Evolutionary conservation across 148 eudicot species (phyloP).

Genomic region (Persicaria tinctoria): DNA sequence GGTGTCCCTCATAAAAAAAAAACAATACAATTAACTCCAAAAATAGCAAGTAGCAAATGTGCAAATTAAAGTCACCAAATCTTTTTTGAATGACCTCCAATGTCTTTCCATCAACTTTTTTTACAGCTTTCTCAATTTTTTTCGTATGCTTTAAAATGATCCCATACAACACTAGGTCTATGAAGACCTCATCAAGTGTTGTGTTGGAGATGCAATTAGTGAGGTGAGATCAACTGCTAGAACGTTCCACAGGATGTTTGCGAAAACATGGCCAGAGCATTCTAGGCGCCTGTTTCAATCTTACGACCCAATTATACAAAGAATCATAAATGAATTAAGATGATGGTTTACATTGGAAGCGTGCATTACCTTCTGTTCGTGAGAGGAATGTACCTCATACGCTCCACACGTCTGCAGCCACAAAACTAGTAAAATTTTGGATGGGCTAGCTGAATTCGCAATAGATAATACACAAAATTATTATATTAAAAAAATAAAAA

Average conservation of each 20-base stretch:
- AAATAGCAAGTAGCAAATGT: no score
- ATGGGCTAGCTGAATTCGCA: no score
- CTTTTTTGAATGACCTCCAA: no score
- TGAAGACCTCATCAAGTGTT: slow-evolving; percentile 89
- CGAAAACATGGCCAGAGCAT: slow-evolving; percentile 99
- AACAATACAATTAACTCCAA: no score
- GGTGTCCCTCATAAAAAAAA: no score
- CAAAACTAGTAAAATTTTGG: no score
- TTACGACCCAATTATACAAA: slow-evolving; percentile 93
- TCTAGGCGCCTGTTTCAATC: slow-evolving; percentile 71
- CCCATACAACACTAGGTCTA: slow-evolving; percentile 15
- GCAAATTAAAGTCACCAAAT: no score
- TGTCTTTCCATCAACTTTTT: no score
- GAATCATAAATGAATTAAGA: slow-evolving; percentile 85
- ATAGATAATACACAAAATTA: no score
- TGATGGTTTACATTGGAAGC: slow-evolving; percentile 81
- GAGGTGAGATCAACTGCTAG: slow-evolving; percentile 98
- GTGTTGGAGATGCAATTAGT: slow-evolving; percentile 96
- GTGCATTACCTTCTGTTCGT: slow-evolving; percentile 91
- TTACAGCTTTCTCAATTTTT: no score
- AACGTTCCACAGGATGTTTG: slow-evolving; percentile 89
- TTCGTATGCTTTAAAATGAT: no score
- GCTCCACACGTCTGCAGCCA: slow-evolving; percentile 36
- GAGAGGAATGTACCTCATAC: slow-evolving; percentile 51
- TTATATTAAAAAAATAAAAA: no score